Percentiles rank a stretch among this genome's conserved stretches.
Evolutionary conservation across 2,329 filamentous ascomycete species (phyloP).

Genomic region (Fusarium illudens): DNA sequence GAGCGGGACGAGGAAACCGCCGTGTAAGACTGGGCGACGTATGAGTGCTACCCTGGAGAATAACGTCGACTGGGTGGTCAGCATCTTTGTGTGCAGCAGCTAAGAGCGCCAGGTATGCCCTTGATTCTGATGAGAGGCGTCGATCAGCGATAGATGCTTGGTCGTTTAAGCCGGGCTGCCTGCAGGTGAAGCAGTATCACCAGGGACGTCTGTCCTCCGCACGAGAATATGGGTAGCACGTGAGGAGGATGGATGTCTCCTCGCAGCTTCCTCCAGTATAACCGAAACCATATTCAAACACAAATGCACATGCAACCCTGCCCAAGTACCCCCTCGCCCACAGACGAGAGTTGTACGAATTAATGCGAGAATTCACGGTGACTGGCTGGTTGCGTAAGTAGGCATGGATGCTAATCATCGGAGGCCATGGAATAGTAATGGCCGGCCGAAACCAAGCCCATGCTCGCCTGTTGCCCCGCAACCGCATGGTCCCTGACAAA

Average conservation of each 20-base stretch:
- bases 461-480: constrained; percentile 37
- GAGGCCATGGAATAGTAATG: not conserved
- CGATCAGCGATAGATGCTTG: not conserved
- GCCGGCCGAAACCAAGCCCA: constrained; percentile 1
- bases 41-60: not conserved
- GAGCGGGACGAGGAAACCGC: not conserved
- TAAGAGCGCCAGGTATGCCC: not conserved
- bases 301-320: not conserved
- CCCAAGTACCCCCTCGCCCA: not conserved
- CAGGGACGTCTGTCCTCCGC: not conserved
- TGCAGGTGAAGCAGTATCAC: not conserved
- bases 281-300: not conserved
- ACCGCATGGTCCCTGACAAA: constrained; percentile 35
- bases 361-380: not conserved
- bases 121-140: not conserved
- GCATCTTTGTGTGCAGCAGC: too few species aligned
- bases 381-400: not conserved
- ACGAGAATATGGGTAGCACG: not conserved
- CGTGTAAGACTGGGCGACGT: not conserved
- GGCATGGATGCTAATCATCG: not conserved
- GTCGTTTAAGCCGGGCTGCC: not conserved
- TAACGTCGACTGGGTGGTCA: not conserved
- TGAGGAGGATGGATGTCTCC: not conserved
- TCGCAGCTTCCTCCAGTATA: not conserved
- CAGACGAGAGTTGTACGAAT: not conserved